Base-by-base conservation (phyloP, 768 basidiomycete genomes). In the Agaricus subrufescens region DNA sequence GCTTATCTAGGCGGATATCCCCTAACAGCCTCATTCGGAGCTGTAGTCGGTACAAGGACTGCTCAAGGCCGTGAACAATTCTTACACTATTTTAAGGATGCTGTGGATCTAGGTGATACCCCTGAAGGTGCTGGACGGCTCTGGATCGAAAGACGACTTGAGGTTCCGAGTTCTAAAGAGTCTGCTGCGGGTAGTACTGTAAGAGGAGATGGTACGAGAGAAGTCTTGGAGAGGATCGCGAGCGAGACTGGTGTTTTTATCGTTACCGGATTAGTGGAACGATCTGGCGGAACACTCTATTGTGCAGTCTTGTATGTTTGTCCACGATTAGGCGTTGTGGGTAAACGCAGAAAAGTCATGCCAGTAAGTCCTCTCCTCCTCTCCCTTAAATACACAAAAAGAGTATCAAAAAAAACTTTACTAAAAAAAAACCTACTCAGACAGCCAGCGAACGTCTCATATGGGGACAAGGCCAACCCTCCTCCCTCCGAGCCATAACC, bases 291-390 rank as follows among this genome's bases (percentile, higher is more conserved):
- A 3, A 84, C 84, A 1, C 67, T 86, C 15, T 86, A 84, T 59
- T 87, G 85, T 65, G 81, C 82, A 0, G 79, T 66, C 8, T 70
- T 84, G 19, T 85, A 84, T 64, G 73, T 85, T 25, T 76, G 81
- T 60, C 82, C 84, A 0, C 57, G 60, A 15, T 60, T 74, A 43
- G 84, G 84, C 1, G 72, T 76, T 27, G 64, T 85, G n/a, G 82
- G 73, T 38, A 85, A 85, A 63, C 82, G 86, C 63, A 75, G 86
- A 14, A 87, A 87, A 69, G 62, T 87, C 25, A 70, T 83, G 61
- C 86, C 86, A 2, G 45, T 46, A 46, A 7, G 45, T 46, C 1
- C 9, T 29, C 25, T 29, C 3, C 7, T 34, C 34, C 34, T 34
- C 34, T 34, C 34, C 7, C 34, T 11, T 1, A 8, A 34, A 34